A percentile compares a stretch with the other conserved stretches of the same genome.
These are phyloP conservation scores for Huntiella decipiens DNA, from an alignment of 2,329 filamentous ascomycete genomes.

Conservation along the genomic window DNA sequence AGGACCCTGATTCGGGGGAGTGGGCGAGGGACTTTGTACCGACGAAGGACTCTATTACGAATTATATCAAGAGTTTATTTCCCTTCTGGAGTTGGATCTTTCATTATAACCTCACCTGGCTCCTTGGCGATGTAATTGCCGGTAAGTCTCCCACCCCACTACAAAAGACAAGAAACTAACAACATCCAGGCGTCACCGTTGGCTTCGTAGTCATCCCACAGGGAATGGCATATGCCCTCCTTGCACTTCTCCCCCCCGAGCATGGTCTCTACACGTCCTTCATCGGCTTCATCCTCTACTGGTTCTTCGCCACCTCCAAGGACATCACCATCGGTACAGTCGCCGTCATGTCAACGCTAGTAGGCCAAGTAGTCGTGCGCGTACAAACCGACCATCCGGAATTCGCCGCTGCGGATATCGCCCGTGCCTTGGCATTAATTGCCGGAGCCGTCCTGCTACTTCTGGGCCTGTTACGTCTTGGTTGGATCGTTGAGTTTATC, in stretches of 20 bases:
- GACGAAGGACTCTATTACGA: conserved; percentile 3
- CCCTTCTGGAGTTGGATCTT: conserved; percentile 31
- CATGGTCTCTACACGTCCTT: conserved; percentile 56
- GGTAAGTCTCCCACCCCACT: conserved; percentile 38
- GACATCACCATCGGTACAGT: conserved; percentile 84
- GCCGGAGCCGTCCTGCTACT: conserved; percentile 29
- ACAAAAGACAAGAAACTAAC: background rate
- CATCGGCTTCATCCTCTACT: conserved; percentile 86
- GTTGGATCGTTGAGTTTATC: conserved; percentile 36
- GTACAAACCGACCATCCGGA: conserved; percentile 22
- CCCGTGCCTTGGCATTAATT: conserved; percentile 29
- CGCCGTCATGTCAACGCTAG: conserved; percentile 33
- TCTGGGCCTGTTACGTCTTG: conserved; percentile 30
- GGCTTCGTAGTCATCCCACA: conserved; percentile 36
- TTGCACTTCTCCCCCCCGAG: conserved; percentile 28
- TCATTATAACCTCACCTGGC: conserved; percentile 30
- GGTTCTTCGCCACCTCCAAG: conserved; percentile 96
- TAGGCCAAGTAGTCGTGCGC: conserved; percentile 27
- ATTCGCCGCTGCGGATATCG: conserved; percentile 24
- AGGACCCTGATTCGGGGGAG: conserved; percentile 5
- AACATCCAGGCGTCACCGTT: conserved; percentile 53
- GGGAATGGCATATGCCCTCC: conserved; percentile 32
- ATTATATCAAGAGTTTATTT: conserved; percentile 25
- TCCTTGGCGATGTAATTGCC: conserved; percentile 27
- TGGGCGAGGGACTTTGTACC: conserved; percentile 9